These are phyloP conservation scores for Tricholoma matsutake DNA, from an alignment of 768 basidiomycete species.

Conservation along the genomic window DNA sequence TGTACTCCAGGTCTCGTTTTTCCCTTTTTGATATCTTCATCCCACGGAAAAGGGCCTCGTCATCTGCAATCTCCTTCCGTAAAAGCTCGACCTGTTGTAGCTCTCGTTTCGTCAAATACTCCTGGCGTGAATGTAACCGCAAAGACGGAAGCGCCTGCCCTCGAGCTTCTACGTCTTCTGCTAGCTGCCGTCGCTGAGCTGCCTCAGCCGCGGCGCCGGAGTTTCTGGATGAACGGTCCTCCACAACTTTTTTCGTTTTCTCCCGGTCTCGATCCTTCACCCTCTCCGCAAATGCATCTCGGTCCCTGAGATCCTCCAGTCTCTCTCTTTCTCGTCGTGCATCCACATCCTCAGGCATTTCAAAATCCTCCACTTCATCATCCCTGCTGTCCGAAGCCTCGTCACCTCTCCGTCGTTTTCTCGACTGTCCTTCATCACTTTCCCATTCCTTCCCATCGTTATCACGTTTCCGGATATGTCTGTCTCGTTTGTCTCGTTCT, in stretches of 20 bases:
- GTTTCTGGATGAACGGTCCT: constrained; percentile 83
- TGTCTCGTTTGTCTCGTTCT: constrained; percentile 53
- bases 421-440: constrained; percentile 77
- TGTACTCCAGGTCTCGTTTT: constrained; percentile 74
- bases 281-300: constrained; percentile 92
- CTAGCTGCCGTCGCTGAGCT: constrained; percentile 73
- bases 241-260: constrained; percentile 85
- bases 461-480: constrained; percentile 76
- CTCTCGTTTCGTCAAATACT: constrained; percentile 96
- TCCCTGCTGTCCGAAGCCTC: constrained; percentile 31
- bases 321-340: constrained; percentile 69
- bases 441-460: constrained; percentile 84
- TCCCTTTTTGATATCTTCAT: constrained; percentile 90
- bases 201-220: constrained; percentile 80
- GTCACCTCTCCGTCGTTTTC: constrained; percentile 61
- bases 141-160: constrained; percentile 60
- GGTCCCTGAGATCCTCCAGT: constrained; percentile 73
- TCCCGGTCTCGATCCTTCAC: constrained; percentile 80
- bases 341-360: constrained; percentile 68
- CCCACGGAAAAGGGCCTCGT: constrained; percentile 85
- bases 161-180: constrained; percentile 70
- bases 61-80: constrained; percentile 90
- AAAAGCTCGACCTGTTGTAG: constrained; percentile 93
- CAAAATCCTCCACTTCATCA: constrained; percentile 42
- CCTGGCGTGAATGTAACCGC: constrained; percentile 86